Evolutionary conservation across 2,329 filamentous ascomycete genomes (phyloP), one percentile per base, ranked within the genome.

Genomic region (Mollisia scopiformis): DNA sequence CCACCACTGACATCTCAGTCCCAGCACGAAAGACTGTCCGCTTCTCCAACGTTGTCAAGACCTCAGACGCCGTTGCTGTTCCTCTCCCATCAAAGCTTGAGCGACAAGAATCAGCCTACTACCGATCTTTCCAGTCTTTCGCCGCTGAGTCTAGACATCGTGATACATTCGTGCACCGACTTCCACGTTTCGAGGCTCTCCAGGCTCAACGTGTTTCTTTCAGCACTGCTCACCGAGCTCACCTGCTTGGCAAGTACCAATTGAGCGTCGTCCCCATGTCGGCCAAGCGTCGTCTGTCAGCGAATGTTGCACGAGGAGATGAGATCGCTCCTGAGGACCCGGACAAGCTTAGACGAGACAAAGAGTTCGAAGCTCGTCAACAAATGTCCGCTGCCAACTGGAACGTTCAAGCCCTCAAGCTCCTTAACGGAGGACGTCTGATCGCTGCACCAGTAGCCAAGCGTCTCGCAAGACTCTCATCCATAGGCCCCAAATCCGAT

Each of bases 81-180:
- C 76, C 75, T 35, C 76, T 87, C 19, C 84, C 84, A 10, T 47
- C 43, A 10, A 66, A 67, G 53, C 69, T 82, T 58, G 78, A 82
- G 76, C 81, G 80, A 59, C 80, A 84, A 71, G 91, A 95, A 71
- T 88, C 89, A 3, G 90, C 93, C 5, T 97, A 97, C 76, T 94
- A 93, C 78, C 89, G 91, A 63, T 92, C 92, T 10, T 97, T 97
- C 74, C 88, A 92, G 68, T 87, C 89, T 71, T 84, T 91, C 67
- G 79, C 88, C 49, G 83, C 90, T 61, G 85, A 85, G 31, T 86
- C 86, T 14, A 86, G 85, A 59, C 80, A 82, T 56, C 79, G 82
- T 19, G 95, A 98, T 75, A 87, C 89, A 10, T 97, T 97, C 73
- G 84, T 96, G 57, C 91, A 96, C 75, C 89, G 92, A 43, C 87